phyloP scores from a whole-genome alignment of 2,329 filamentous ascomycete genomes.

The Rhynchosporium agropyri region DNA sequence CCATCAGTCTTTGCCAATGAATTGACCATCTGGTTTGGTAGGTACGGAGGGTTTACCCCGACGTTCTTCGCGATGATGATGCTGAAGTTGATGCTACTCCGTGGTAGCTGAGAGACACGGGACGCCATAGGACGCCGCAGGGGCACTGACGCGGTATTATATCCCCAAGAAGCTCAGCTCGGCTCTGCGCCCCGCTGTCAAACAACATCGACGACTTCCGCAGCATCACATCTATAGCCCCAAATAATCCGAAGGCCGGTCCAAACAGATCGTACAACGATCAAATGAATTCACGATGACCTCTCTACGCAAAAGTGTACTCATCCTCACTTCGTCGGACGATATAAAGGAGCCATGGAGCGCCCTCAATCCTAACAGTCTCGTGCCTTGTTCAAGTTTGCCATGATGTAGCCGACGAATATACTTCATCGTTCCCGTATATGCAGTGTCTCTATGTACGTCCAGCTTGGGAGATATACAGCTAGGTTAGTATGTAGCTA shows the following conservation, averaged over 20 bases:
- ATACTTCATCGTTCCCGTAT: background rate
- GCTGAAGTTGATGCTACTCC: background rate
- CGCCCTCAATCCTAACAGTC: background rate
- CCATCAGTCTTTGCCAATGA: background rate
- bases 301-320: too few relatives aligned
- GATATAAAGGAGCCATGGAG: background rate
- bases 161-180: too few relatives aligned
- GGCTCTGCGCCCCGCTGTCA: too few relatives aligned
- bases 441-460: background rate
- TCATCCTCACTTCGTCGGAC: background rate
- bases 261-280: too few relatives aligned
- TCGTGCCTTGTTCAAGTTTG: background rate
- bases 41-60: background rate
- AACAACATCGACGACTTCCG: too few relatives aligned
- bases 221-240: too few relatives aligned
- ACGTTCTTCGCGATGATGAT: background rate
- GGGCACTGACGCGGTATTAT: too few relatives aligned
- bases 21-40: background rate
- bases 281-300: too few relatives aligned
- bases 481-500: background rate
- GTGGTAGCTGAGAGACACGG: background rate
- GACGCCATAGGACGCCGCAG: too few relatives aligned
- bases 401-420: background rate
- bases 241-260: too few relatives aligned
- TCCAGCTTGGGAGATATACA: background rate